phyloP scores from a whole-genome alignment of 371 early-diverging fungal genomes.

The Entomophthora muscae region DNA sequence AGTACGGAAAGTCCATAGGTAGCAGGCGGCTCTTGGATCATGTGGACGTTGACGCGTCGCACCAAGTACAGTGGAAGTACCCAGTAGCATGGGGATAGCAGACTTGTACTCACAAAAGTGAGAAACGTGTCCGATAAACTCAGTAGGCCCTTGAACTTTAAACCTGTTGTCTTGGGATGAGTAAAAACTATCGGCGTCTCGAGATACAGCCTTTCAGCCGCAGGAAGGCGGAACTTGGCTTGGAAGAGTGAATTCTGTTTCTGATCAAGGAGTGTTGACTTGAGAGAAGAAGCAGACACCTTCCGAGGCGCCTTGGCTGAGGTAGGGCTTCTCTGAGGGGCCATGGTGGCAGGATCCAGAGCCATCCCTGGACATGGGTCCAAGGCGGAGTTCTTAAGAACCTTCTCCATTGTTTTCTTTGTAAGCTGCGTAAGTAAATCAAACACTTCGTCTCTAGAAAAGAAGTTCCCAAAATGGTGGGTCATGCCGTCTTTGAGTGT shows the following conservation, averaged over 20 bases:
- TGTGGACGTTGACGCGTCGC: constrained; percentile 70
- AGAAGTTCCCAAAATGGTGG: constrained; percentile 85
- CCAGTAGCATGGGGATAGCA: constrained; percentile 30
- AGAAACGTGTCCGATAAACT: constrained; percentile 70
- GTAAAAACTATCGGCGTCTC: constrained; percentile 30
- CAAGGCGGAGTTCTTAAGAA: constrained; percentile 58
- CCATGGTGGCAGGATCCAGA: constrained; percentile 14
- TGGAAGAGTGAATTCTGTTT: constrained; percentile 65
- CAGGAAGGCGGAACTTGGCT: constrained; percentile 44
- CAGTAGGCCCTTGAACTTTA: constrained; percentile 35
- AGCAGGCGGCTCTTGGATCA: constrained; percentile 12
- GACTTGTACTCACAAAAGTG: constrained; percentile 50
- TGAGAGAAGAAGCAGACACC: background rate
- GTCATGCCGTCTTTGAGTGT: constrained; percentile 56
- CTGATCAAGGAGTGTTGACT: constrained; percentile 39
- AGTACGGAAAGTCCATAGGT: constrained; percentile 10
- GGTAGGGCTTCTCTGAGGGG: constrained; percentile 18
- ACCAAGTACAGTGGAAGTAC: constrained; percentile 77
- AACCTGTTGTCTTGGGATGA: constrained; percentile 14
- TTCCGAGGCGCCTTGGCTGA: constrained; percentile 53
- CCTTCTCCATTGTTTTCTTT: constrained; percentile 65
- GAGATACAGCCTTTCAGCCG: constrained; percentile 35
- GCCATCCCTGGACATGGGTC: constrained; percentile 46
- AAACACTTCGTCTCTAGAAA: constrained; percentile 77
- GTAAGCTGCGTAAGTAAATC: constrained; percentile 82